phyloP scores from a whole-genome alignment of 495 filamentous ascomycete species.

The Penicillium argentinense region DNA sequence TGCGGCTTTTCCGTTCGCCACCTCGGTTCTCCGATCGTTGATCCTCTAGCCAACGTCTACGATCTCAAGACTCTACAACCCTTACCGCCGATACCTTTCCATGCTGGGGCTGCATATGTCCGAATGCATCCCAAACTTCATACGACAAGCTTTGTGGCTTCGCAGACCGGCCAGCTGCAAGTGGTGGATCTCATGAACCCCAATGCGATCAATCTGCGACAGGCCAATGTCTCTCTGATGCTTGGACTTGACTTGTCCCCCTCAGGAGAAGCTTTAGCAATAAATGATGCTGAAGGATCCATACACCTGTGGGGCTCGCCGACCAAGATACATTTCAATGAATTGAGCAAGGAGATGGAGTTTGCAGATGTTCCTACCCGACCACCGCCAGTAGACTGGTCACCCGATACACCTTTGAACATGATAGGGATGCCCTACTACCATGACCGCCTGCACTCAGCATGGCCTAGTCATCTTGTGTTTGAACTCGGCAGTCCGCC shows the following conservation, averaged over 20 bases:
- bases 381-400: slow-evolving; percentile 60
- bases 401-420: slow-evolving; percentile 76
- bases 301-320: slow-evolving; percentile 92
- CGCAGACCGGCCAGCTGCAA: slow-evolving; percentile 87
- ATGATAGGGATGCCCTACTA: slow-evolving; percentile 92
- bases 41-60: slow-evolving; percentile 90
- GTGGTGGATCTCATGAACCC: slow-evolving; percentile 95
- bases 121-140: slow-evolving; percentile 93
- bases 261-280: slow-evolving; percentile 82
- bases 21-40: slow-evolving; percentile 65
- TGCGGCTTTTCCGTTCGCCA: slow-evolving; percentile 87
- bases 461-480: slow-evolving; percentile 80
- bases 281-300: slow-evolving; percentile 74
- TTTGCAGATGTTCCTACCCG: slow-evolving; percentile 64
- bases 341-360: slow-evolving; percentile 76
- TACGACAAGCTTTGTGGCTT: slow-evolving; percentile 87
- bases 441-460: slow-evolving; percentile 79
- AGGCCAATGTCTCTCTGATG: slow-evolving; percentile 76
- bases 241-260: slow-evolving; percentile 79
- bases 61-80: slow-evolving; percentile 84
- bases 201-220: slow-evolving; percentile 84
- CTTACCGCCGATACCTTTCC: slow-evolving; percentile 87
- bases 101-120: slow-evolving; percentile 86
- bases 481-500: slow-evolving; percentile 85
- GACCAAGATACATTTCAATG: slow-evolving; percentile 84